Percentiles rank a stretch among this genome's conserved stretches.
These are phyloP conservation scores for Asterionellopsis glacialis DNA, from an alignment of 108 stramenopile genomes.

Conservation along the genomic window DNA sequence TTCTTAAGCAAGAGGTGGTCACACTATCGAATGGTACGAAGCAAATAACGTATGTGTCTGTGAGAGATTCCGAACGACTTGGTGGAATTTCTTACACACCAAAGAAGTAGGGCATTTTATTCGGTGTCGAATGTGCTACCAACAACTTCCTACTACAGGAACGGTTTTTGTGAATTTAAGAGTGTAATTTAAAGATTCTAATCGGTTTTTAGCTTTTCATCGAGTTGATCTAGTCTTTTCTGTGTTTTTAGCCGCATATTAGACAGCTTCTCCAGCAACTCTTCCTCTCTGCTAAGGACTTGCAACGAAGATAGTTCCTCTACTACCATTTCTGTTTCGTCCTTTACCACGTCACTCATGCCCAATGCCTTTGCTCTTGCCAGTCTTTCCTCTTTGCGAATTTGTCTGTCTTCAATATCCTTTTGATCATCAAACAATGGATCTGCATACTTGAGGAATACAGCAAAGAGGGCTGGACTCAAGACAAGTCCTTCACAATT, in stretches of 20 bases:
- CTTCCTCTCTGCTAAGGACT: not conserved
- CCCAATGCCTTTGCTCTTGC: not conserved
- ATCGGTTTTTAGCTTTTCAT: not conserved
- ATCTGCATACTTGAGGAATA: constrained; percentile 66
- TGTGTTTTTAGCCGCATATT: not conserved
- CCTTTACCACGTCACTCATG: not conserved
- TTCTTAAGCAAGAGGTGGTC: too few relatives aligned
- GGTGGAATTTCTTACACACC: too few relatives aligned
- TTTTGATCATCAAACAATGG: constrained; percentile 52
- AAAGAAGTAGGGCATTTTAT: too few relatives aligned
- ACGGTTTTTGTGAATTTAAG: too few relatives aligned
- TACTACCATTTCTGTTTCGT: not conserved
- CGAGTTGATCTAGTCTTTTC: not conserved
- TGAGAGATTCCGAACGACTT: too few relatives aligned
- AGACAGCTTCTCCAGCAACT: constrained; percentile 3
- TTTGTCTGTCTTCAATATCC: constrained; percentile 13
- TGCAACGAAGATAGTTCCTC: not conserved
- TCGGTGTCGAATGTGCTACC: too few relatives aligned
- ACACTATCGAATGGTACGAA: too few relatives aligned
- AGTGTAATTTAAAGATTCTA: not conserved
- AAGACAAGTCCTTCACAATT: constrained; percentile 66
- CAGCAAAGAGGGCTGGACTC: constrained; percentile 44
- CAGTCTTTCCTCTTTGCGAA: not conserved
- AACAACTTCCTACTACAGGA: too few relatives aligned
- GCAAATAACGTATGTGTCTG: too few relatives aligned